Conservation (phyloP, 163 green algal genomes). For the Volvox carteri region DNA sequence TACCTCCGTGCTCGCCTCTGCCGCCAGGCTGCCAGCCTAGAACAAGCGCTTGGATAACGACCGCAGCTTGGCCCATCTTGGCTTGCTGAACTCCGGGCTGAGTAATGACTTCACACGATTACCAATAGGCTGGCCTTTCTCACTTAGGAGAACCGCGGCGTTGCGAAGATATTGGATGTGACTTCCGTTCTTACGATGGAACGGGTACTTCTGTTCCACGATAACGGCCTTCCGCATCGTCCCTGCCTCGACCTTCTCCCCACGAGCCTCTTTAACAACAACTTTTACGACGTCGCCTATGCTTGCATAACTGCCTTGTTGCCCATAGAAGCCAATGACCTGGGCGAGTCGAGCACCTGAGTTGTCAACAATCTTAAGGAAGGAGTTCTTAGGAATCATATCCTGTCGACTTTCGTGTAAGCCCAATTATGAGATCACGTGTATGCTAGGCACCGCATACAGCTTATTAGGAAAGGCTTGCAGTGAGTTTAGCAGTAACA, state of each 20-base stretch:
- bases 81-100: constrained; percentile 71
- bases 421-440: too few relatives aligned
- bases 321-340: constrained; percentile 64
- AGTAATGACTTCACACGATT: constrained; percentile 69
- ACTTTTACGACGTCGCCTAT: constrained; percentile 71
- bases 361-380: constrained; percentile 75
- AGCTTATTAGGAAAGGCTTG: too few relatives aligned
- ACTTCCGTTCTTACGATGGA: constrained; percentile 67
- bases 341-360: constrained; percentile 63
- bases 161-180: constrained; percentile 74
- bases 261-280: constrained; percentile 68
- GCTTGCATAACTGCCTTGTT: constrained; percentile 45
- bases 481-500: too few relatives aligned
- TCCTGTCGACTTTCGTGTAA: too few relatives aligned
- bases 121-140: constrained; percentile 76
- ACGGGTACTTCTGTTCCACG: constrained; percentile 67
- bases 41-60: constrained; percentile 69
- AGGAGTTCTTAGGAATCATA: constrained; percentile 71
- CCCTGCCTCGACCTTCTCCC: constrained; percentile 68
- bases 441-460: too few relatives aligned
- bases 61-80: constrained; percentile 68
- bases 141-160: constrained; percentile 67
- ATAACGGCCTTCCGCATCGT: constrained; percentile 72
- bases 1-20: too few relatives aligned
- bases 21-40: constrained; percentile 38